Base-by-base conservation (phyloP, 306 rosid genomes). In the Medicago ruthenica region DNA sequence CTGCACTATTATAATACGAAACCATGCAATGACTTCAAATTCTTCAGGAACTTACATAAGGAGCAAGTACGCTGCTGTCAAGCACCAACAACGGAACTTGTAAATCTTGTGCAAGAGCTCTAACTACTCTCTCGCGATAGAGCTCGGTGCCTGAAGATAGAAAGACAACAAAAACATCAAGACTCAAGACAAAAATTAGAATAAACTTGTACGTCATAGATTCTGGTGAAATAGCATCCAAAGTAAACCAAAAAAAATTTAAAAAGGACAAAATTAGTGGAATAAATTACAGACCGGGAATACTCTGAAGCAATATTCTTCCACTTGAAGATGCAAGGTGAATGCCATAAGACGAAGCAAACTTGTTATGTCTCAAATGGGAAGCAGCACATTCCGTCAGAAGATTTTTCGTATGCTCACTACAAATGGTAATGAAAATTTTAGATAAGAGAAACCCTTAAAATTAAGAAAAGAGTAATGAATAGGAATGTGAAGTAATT, bases 91-190 rank as follows among this genome's bases (percentile, higher is more conserved):
- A 65, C 37, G 97, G 92, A 57, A 95, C 98, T 86, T 89, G 87
- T 71, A 92, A 81, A 80, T 90, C 97, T 58, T 59, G 93, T 41
- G 98, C 93, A 68, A 95, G 96, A 40, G 98, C 98, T 82, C 82
- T 95, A 58, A 95, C 97, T 47, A 95, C 79, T 83, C 98, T 90
- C 77, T 95, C 98, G 3, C 97, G 96, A 77, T 95, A 95, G 70
- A 95, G 96, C 85, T 95, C 98, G 57, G 91, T 89, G 66, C 99
- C 99, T 95, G 85, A 57, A 73, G 66, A 72, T 58, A 71, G 70
- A 75, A 64, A 16, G 58, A 75, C 69, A 39, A 31, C 54, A 80
- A 61, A 74, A 61, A 62, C 82, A 69, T 72, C 71, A 50, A 66
- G 47, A 70, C 18, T 55, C n/a, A 27, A 37, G 60, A 20, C 5